phyloP scores from a whole-genome alignment of 331 rosid species.

The Saraca asoca region DNA sequence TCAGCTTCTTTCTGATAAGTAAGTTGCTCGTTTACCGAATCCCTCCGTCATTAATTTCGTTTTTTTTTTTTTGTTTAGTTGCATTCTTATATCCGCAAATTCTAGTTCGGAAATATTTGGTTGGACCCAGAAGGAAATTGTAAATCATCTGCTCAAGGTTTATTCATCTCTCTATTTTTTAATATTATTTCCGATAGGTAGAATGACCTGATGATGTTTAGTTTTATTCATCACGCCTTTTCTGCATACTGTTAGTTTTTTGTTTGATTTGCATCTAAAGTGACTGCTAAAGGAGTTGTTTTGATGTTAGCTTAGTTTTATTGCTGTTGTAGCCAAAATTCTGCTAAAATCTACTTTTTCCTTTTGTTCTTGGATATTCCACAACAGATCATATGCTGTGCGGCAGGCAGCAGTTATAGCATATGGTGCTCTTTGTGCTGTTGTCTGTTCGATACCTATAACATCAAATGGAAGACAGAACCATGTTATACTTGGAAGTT shows the following conservation, averaged over 20 bases:
- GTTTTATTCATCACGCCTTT: neutral
- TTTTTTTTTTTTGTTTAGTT: neutral
- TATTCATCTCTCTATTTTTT: neutral
- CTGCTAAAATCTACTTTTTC: conserved; percentile 21
- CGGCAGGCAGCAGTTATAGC: conserved; percentile 79
- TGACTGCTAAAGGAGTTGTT: neutral
- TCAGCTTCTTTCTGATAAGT: conserved; percentile 90
- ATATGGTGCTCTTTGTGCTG: conserved; percentile 81
- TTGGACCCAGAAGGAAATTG: neutral
- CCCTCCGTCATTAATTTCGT: neutral
- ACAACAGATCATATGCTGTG: conserved; percentile 60
- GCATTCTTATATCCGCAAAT: no score
- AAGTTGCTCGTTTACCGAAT: conserved; percentile 2
- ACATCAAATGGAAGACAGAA: conserved; percentile 75
- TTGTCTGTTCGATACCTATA: conserved; percentile 61
- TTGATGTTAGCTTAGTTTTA: neutral
- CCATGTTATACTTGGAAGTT: conserved; percentile 61
- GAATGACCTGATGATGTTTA: neutral
- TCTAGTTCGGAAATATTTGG: neutral
- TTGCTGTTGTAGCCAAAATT: neutral
- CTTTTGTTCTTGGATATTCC: conserved; percentile 18
- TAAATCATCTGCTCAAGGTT: neutral
- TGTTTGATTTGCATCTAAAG: neutral
- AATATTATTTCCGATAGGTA: neutral
- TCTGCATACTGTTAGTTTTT: neutral